Evolutionary conservation across 2,329 filamentous ascomycete species (phyloP).

Genomic region (Penicillium sp.): DNA sequence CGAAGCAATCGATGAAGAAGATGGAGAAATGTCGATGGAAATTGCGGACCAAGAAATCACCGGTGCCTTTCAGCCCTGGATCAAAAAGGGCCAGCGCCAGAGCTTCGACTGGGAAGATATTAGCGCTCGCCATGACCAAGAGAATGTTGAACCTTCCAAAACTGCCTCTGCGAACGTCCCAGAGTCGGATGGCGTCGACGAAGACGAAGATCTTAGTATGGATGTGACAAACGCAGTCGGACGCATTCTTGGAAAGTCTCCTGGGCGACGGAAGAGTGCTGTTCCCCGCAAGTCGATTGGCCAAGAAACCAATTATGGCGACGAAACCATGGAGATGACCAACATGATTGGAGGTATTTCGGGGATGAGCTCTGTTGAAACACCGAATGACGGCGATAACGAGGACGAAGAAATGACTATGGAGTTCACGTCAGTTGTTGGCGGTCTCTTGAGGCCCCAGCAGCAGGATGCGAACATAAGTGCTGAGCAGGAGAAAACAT

Average conservation of each 20-base stretch:
- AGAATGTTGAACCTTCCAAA: constrained; percentile 43
- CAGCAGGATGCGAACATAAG: constrained; percentile 13
- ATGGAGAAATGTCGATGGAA: constrained; percentile 76
- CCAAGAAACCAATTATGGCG: constrained; percentile 47
- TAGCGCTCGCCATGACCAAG: constrained; percentile 45
- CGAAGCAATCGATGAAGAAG: constrained; percentile 61
- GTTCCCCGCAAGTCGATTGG: constrained; percentile 44
- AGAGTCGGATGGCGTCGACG: constrained; percentile 44
- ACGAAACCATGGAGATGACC: constrained; percentile 50
- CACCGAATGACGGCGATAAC: constrained; percentile 30
- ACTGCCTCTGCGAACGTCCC: constrained; percentile 6
- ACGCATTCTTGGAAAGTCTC: constrained; percentile 62
- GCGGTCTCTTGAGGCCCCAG: constrained; percentile 35
- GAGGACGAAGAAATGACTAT: constrained; percentile 49
- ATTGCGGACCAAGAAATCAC: constrained; percentile 62
- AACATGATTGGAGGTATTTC: constrained; percentile 44
- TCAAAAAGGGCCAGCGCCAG: constrained; percentile 43
- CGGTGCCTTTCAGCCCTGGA: constrained; percentile 50
- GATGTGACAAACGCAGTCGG: constrained; percentile 85
- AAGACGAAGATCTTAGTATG: constrained; percentile 80
- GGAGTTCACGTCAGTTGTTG: constrained; percentile 49
- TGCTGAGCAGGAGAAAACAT: constrained; percentile 7
- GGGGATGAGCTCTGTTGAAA: constrained; percentile 25
- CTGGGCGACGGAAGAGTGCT: constrained; percentile 32
- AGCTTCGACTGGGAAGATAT: constrained; percentile 45